Conservation (phyloP, 108 stramenopile species). For the Nitzschia putrida region DNA sequence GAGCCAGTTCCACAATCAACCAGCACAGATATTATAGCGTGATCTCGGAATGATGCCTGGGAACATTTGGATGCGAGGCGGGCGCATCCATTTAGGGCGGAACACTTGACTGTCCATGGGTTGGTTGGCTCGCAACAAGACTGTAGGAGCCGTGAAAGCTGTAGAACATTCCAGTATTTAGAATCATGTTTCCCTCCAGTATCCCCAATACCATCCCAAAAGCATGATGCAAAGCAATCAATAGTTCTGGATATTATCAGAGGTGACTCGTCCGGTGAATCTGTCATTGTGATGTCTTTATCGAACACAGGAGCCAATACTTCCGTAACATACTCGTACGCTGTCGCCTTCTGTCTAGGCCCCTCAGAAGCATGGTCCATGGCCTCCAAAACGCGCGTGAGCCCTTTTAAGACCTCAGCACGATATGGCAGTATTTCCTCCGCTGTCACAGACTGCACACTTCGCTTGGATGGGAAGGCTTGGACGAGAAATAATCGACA, state of each 20-base stretch:
- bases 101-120: constrained; percentile 65
- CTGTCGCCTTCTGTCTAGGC: constrained; percentile 2
- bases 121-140: constrained; percentile 41
- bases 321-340: constrained; percentile 1
- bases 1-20: constrained; percentile 50
- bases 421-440: constrained; percentile 69
- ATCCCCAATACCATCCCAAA: constrained; percentile 57
- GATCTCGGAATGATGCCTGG: constrained; percentile 38
- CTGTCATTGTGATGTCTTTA: background rate
- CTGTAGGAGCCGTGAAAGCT: constrained; percentile 23
- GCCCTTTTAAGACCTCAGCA: constrained; percentile 51
- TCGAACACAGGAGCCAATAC: constrained; percentile 32
- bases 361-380: constrained; percentile 15
- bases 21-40: constrained; percentile 35
- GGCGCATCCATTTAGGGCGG: constrained; percentile 51
- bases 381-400: constrained; percentile 45
- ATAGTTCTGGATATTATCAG: constrained; percentile 69
- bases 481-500: constrained; percentile 63
- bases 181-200: background rate
- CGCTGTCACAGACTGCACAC: constrained; percentile 13
- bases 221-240: constrained; percentile 56
- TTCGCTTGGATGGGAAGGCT: constrained; percentile 45
- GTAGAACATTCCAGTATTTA: constrained; percentile 4
- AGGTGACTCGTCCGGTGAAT: constrained; percentile 47
- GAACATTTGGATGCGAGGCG: constrained; percentile 47